Percentiles rank a stretch among this genome's conserved stretches.
These are phyloP conservation scores for Trametes polyzona DNA, from an alignment of 1,284 basidiomycete genomes.

Conservation along the genomic window DNA sequence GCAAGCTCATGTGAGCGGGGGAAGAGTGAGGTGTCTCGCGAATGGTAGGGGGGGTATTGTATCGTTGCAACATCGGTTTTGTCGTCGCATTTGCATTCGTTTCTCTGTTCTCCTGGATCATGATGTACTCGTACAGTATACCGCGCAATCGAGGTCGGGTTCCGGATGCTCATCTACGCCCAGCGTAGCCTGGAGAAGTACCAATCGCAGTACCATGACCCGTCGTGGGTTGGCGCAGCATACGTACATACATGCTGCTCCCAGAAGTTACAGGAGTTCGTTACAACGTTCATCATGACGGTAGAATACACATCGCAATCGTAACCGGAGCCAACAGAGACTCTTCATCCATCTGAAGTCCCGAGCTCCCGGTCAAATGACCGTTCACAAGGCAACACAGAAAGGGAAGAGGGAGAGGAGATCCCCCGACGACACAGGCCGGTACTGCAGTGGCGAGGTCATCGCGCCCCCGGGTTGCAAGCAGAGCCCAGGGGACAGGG, in stretches of 20 bases:
- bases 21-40: no score
- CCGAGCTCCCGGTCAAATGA: conserved; percentile 19
- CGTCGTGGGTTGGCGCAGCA: background rate
- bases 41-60: no score
- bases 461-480: conserved; percentile 28
- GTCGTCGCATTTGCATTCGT: conserved; percentile 4
- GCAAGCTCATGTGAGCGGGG: conserved; percentile 57
- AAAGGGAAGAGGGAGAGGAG: conserved; percentile 23
- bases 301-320: background rate
- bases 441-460: conserved; percentile 28
- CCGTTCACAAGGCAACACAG: conserved; percentile 16
- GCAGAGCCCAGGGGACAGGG: conserved; percentile 26
- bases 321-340: background rate
- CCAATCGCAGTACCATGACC: background rate
- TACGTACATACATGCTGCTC: no score
- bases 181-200: background rate
- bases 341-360: conserved; percentile 20
- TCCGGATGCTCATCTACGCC: background rate
- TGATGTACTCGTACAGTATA: conserved; percentile 20
- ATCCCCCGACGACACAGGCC: conserved; percentile 30
- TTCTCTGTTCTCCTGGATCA: background rate
- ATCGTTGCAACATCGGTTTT: conserved; percentile 1
- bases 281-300: no score
- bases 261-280: no score
- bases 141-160: conserved; percentile 3